phyloP scores from a whole-genome alignment of 192 early-diverging fungal species.

The Coemansia sp. region DNA sequence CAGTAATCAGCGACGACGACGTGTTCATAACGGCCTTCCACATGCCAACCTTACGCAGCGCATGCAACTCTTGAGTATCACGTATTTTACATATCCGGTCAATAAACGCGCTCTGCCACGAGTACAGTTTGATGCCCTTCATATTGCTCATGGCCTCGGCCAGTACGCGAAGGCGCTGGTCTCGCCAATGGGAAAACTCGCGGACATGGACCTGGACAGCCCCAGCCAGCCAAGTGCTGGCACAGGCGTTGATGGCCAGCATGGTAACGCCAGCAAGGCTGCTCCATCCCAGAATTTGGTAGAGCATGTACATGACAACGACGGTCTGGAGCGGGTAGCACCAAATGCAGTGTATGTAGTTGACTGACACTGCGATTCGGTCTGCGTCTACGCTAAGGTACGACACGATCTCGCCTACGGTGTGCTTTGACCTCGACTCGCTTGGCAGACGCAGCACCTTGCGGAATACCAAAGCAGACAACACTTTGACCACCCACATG shows the following conservation, averaged over 20 bases:
- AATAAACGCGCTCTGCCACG: slow-evolving; percentile 59
- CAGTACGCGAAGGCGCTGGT: slow-evolving; percentile 58
- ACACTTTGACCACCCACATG: slow-evolving; percentile 60
- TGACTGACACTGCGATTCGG: slow-evolving; percentile 6
- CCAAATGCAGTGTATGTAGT: slow-evolving; percentile 42
- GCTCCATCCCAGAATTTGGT: slow-evolving; percentile 16
- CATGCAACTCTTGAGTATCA: slow-evolving; percentile 70
- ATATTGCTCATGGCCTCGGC: slow-evolving; percentile 55
- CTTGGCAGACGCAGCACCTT: slow-evolving; percentile 19
- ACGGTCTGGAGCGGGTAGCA: slow-evolving; percentile 9
- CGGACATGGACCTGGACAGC: background rate
- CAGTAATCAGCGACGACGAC: slow-evolving; percentile 76
- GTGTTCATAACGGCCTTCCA: slow-evolving; percentile 69
- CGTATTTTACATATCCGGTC: slow-evolving; percentile 60
- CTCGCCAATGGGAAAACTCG: slow-evolving; percentile 46
- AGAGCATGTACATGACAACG: slow-evolving; percentile 13
- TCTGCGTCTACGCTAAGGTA: slow-evolving; percentile 61
- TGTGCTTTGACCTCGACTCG: slow-evolving; percentile 63
- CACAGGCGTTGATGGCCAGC: background rate
- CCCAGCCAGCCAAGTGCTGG: slow-evolving; percentile 59
- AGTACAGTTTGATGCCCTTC: slow-evolving; percentile 61
- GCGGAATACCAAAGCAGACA: slow-evolving; percentile 16
- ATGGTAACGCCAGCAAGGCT: slow-evolving; percentile 1
- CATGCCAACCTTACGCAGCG: slow-evolving; percentile 70
- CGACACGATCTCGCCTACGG: slow-evolving; percentile 70